A percentile compares a stretch with the other conserved stretches of the same genome.
Evolutionary conservation across 345 rosid species (phyloP).

Genomic region (Rhodamnia rubescens): DNA sequence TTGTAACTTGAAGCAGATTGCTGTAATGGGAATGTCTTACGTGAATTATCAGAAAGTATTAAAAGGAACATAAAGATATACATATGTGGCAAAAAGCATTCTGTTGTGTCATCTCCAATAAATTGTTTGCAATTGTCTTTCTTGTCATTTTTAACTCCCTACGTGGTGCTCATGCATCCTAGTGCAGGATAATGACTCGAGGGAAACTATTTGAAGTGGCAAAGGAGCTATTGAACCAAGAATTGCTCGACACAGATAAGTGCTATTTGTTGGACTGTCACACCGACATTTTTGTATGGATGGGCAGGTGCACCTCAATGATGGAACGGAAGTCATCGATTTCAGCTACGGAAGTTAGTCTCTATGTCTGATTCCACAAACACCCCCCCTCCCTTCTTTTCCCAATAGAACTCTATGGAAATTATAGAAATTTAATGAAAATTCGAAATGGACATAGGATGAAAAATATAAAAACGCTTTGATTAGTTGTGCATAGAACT

Average conservation of each 20-base stretch:
- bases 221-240: slow-evolving; percentile 30
- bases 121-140: neutral
- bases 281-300: slow-evolving; percentile 67
- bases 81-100: neutral
- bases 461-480: neutral
- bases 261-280: slow-evolving; percentile 74
- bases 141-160: neutral
- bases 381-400: neutral
- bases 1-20: neutral
- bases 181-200: slow-evolving; percentile 49
- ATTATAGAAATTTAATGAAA: neutral
- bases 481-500: neutral
- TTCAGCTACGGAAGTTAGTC: slow-evolving; percentile 58
- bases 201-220: slow-evolving; percentile 44
- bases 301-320: slow-evolving; percentile 60
- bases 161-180: neutral
- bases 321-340: slow-evolving; percentile 64
- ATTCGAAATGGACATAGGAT: neutral
- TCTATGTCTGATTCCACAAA: neutral
- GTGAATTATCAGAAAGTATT: neutral
- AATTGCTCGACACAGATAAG: slow-evolving; percentile 54
- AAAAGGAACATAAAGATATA: neutral
- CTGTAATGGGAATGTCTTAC: neutral
- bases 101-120: neutral
- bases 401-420: neutral